Evolutionary conservation across 2,329 filamentous ascomycete genomes (phyloP), one percentile per base, ranked within the genome.

Genomic region (Cladosporium sp.): DNA sequence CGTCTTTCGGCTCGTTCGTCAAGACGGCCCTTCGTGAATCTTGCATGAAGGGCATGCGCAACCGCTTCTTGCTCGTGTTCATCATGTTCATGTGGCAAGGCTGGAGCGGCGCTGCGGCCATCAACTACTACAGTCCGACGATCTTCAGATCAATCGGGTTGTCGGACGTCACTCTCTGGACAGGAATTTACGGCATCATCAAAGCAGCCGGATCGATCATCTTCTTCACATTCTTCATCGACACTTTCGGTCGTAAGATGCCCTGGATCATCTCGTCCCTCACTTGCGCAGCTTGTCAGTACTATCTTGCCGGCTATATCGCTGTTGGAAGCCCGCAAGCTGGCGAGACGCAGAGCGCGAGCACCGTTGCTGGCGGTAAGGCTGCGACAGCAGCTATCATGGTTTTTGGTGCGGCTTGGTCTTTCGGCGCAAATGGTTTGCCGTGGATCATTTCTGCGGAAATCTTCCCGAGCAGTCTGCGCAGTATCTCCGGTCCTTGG

Each of bases 371-470:
- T 0, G 68, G 67, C 2, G 68, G 67, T 29, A 67, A 69, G 49
- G 68, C 60, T 11, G 67, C 68, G 4, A 69, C 65, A 1, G 67
- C 67, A 2, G 65, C 67, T 49, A 69, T 71, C 29, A 69, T 69
- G 67, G 65, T 71, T 7, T 71, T 70, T 35, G 67, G 65, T 1
- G 66, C 62, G 7, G 58, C 58, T 1, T 72, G 67, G 68, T 66
- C 62, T 12, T 50, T 50, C 16, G 67, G 69, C 33, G 62, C 66
- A 1, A 72, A 72, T 40, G 69, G 69, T 2, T 54, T 72, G 0
- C 69, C 69, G 0, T 72, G 69, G 68, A 72, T 72, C 53, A 67
- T 72, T n/a, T 69, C 66, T 1, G 63, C 69, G 2, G 70, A 72
- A 54, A 72, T 72, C 19, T 72, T 73, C 55, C 69, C 70, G 0